Percentiles rank a stretch among this genome's conserved stretches.
These are phyloP conservation scores for Amoebophrya sp. DNA, from an alignment of 169 alveolate genomes.

Conservation along the genomic window DNA sequence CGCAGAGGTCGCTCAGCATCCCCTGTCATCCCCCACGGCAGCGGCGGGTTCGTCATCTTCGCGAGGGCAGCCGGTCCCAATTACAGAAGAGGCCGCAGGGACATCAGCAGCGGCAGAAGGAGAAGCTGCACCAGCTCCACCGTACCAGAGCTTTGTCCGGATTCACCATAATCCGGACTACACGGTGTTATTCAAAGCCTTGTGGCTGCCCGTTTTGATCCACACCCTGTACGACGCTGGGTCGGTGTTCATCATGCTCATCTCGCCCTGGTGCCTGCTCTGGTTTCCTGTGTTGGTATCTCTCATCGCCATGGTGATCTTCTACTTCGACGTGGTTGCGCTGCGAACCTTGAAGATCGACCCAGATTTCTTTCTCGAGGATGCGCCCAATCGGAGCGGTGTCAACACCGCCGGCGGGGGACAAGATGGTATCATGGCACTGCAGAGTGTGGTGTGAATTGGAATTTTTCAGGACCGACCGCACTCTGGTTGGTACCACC, in stretches of 20 bases:
- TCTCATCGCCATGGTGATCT: neutral
- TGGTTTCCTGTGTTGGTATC: neutral
- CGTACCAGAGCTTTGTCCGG: neutral
- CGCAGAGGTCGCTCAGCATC: neutral
- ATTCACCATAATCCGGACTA: neutral
- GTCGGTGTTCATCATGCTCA: neutral
- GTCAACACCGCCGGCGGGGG: too few species aligned
- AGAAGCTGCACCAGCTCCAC: too few species aligned
- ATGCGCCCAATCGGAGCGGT: neutral
- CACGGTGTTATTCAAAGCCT: neutral
- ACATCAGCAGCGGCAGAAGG: too few species aligned
- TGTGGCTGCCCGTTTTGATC: neutral
- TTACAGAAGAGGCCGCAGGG: too few species aligned
- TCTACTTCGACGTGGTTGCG: neutral
- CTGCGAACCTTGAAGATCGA: neutral
- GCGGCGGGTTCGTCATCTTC: neutral
- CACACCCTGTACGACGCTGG: neutral
- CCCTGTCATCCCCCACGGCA: neutral
- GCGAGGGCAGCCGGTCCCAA: neutral
- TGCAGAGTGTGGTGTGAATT: too few species aligned
- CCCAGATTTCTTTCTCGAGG: neutral
- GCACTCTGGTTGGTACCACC: too few species aligned
- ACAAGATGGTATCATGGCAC: too few species aligned
- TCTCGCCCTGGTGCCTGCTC: neutral
- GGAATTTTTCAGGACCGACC: too few species aligned